Evolutionary conservation across 495 filamentous ascomycete genomes (phyloP).

Genomic region (Daldinia grandis): DNA sequence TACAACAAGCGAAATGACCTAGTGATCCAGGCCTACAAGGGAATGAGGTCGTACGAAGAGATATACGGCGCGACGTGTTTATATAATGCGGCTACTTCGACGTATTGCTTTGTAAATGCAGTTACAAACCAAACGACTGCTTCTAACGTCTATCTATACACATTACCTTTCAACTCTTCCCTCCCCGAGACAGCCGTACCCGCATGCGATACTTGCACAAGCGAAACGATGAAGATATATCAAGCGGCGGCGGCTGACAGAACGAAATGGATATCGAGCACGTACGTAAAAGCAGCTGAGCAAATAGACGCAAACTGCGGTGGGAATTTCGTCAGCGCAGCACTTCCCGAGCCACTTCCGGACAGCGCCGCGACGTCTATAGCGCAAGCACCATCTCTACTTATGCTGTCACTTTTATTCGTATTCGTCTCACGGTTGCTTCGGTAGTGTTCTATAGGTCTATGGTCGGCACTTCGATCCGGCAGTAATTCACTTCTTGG

Average conservation of each 20-base stretch:
- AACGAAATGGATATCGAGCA: constrained; percentile 62
- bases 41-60: constrained; percentile 75
- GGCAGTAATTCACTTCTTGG: constrained; percentile 19
- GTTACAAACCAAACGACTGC: constrained; percentile 75
- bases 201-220: constrained; percentile 73
- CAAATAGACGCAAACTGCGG: constrained; percentile 74
- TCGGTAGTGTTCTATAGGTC: constrained; percentile 4
- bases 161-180: constrained; percentile 77
- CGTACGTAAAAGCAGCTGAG: constrained; percentile 70
- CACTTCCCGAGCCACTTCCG: constrained; percentile 56
- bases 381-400: constrained; percentile 31
- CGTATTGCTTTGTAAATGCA: constrained; percentile 84
- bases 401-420: constrained; percentile 34
- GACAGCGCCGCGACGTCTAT: constrained; percentile 22
- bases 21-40: constrained; percentile 76
- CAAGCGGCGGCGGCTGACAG: constrained; percentile 66
- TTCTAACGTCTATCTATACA: constrained; percentile 80
- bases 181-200: constrained; percentile 70
- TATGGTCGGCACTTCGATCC: neutral
- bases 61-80: constrained; percentile 84
- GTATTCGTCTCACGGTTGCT: constrained; percentile 26
- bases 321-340: constrained; percentile 66
- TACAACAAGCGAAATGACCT: constrained; percentile 69
- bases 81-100: constrained; percentile 59
- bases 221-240: constrained; percentile 75